Percentiles rank a stretch among this genome's conserved stretches.
These are phyloP conservation scores for Cryptosporidium meleagridis DNA, from an alignment of 169 alveolate species.

Conservation along the genomic window DNA sequence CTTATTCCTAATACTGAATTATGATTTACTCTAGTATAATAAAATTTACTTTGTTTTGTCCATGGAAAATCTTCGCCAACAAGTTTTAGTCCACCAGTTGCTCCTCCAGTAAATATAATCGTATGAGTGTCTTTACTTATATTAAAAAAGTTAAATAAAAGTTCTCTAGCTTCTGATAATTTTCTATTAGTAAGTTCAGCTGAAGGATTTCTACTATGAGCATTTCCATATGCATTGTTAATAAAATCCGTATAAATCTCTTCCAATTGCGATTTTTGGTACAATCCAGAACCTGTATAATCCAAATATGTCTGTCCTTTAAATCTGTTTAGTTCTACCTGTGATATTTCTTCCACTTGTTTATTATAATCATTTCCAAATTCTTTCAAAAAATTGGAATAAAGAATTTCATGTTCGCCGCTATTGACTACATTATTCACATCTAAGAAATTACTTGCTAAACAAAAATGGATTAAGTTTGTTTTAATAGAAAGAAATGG, in stretches of 20 bases:
- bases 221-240: constrained; percentile 76
- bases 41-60: constrained; percentile 51
- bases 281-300: constrained; percentile 77
- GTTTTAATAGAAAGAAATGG: too few species aligned
- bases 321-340: constrained; percentile 64
- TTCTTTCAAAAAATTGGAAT: neutral
- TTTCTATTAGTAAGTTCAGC: constrained; percentile 74
- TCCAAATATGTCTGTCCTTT: constrained; percentile 75
- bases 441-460: neutral
- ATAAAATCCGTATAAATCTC: constrained; percentile 68
- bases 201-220: constrained; percentile 78
- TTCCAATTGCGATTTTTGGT: constrained; percentile 75
- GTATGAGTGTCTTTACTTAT: constrained; percentile 67
- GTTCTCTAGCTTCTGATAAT: constrained; percentile 75
- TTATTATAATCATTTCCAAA: constrained; percentile 36
- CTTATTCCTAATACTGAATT: constrained; percentile 80
- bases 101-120: constrained; percentile 79
- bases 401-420: neutral
- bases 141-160: constrained; percentile 62
- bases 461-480: too few species aligned
- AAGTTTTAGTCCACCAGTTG: constrained; percentile 78
- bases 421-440: neutral
- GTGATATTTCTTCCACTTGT: constrained; percentile 57
- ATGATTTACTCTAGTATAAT: constrained; percentile 76
- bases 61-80: constrained; percentile 80